Conservation (phyloP, 805 yeast genomes). For the Kluyveromyces dobzhanskii region DNA sequence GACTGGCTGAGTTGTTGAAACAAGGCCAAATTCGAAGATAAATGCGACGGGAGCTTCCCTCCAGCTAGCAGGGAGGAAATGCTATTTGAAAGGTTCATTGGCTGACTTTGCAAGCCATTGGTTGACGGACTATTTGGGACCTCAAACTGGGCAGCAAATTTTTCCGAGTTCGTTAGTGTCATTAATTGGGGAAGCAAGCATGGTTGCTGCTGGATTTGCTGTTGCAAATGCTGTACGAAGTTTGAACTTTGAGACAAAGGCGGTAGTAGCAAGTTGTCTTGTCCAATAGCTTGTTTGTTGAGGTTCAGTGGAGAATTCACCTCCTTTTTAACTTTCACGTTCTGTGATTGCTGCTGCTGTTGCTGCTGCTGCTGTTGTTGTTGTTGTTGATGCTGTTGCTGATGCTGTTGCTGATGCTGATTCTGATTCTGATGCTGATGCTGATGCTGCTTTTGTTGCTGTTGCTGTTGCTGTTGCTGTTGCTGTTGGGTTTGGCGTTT, state of each 20-base stretch:
- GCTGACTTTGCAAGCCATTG: constrained; percentile 11
- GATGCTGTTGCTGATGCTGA: constrained; percentile 4
- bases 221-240: constrained; percentile 17
- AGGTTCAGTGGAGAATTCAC: not conserved
- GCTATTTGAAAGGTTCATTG: constrained; percentile 22
- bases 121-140: constrained; percentile 14
- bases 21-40: constrained; percentile 7
- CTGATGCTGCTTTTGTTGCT: constrained; percentile 6
- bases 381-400: not conserved
- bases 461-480: constrained; percentile 3
- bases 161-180: constrained; percentile 25
- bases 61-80: constrained; percentile 22
- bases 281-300: constrained; percentile 1
- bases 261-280: constrained; percentile 19
- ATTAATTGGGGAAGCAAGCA: constrained; percentile 22
- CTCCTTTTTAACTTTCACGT: constrained; percentile 2
- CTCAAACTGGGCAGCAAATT: constrained; percentile 16
- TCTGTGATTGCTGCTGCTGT: constrained; percentile 7
- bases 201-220: constrained; percentile 21
- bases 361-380: constrained; percentile 5
- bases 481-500: not conserved
- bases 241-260: constrained; percentile 17
- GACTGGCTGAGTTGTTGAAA: constrained; percentile 17
- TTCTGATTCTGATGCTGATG: no score
- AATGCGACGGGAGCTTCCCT: constrained; percentile 9